phyloP scores from a whole-genome alignment of 2,329 filamentous ascomycete genomes.

The Ceratocystis smalleyi region DNA sequence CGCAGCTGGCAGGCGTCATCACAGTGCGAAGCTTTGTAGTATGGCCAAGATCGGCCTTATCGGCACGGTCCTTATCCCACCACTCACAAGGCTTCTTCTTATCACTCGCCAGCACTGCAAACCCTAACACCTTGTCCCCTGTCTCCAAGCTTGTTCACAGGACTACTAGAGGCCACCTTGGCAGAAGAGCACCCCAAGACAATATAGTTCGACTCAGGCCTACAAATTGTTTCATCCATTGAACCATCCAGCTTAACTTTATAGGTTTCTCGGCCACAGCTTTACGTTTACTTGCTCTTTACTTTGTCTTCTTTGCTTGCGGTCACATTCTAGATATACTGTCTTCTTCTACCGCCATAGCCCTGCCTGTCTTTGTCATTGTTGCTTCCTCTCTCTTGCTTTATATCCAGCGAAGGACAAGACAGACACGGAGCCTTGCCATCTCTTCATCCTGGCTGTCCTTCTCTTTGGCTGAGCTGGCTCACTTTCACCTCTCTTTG shows the following conservation, averaged over 20 bases:
- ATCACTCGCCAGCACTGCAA: background rate
- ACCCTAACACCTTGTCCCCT: background rate
- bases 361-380: background rate
- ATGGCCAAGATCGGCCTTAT: background rate
- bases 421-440: background rate
- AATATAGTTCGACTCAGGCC: constrained; percentile 3
- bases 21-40: background rate
- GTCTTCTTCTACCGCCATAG: background rate
- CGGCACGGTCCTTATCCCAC: background rate
- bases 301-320: background rate
- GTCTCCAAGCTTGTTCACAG: background rate
- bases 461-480: background rate
- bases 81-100: background rate
- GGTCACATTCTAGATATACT: background rate
- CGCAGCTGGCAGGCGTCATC: background rate
- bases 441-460: background rate
- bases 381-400: background rate
- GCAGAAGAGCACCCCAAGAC: constrained; percentile 3
- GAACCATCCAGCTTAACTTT: background rate
- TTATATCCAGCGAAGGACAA: background rate
- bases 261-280: background rate
- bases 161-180: constrained; percentile 15
- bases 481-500: background rate
- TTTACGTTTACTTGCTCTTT: background rate
- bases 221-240: background rate